Base-by-base conservation (phyloP, 345 rosid genomes). In the Pseudoturritis turrita region DNA sequence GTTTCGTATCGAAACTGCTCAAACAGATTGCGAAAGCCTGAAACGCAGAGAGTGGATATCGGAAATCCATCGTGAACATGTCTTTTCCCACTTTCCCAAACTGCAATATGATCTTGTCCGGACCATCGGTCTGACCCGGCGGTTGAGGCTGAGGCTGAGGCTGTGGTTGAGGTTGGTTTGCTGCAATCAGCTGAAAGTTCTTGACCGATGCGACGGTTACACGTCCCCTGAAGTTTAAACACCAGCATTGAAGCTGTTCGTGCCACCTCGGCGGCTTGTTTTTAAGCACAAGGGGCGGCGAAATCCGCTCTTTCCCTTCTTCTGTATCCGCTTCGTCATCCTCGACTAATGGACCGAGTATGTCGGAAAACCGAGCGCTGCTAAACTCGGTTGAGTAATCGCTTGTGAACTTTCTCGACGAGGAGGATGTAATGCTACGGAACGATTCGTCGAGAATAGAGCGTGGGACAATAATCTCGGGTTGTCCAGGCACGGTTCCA, bases 241-340 rank as follows among this genome's bases (percentile, higher is more conserved):
- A 90, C 98, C 98, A 93, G 62, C 98, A 93, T 41, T 93, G 98
- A 79, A 93, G 75, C 85, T 93, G 98, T 44, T 93, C 98, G 1
- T 90, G 98, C 98, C 98, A 93, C 70, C 97, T 87, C 0, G 98
- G 98, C 2, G 90, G 90, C 68, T 93, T 93, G 81, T 93, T 93
- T 17, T 83, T 74, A 22, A 93, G 94, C 60, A 90, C 67, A 59
- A 90, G 67, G 0, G 97, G 90, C 0, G 89, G 88, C 11, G 26
- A 28, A 57, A 39, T n/a, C 44, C 80, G 75, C 55, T 86, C 90
- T 76, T 93, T 90, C 2, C 84, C 90, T 46, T 65, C 68, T 64
- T 33, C 68, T 3, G 62, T 25, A 2, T 19, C 67, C 0, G 28
- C 23, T 33, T 81, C 94, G 4, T 74, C 86, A 2, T 83, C 91